Evolutionary conservation across 306 rosid species (phyloP).

Genomic region (Astragalus glycyphyllos): DNA sequence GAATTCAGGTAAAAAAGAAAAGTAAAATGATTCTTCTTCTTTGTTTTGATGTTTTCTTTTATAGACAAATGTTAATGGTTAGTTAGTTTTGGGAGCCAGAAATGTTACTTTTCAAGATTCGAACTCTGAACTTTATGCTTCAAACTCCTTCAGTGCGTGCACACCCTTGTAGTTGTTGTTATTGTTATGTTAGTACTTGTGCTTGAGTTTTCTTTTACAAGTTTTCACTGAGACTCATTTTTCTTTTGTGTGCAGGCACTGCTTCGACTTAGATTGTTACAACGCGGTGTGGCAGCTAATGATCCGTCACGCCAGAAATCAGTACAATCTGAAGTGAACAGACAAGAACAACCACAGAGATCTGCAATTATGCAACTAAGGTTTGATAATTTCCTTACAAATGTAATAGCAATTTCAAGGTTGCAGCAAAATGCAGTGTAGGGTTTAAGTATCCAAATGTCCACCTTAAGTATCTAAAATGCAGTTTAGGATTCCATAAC

Average conservation of each 20-base stretch:
- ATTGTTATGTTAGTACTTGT: background rate
- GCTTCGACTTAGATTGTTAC: conserved; percentile 66
- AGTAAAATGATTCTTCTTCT: background rate
- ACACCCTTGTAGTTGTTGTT: background rate
- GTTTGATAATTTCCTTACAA: conserved; percentile 43
- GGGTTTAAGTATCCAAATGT: background rate
- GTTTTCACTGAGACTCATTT: conserved; percentile 5
- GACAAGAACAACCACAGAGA: conserved; percentile 45
- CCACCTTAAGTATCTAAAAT: background rate
- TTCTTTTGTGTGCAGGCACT: conserved; percentile 55
- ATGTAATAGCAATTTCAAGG: conserved; percentile 2
- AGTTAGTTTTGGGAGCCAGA: too few species aligned
- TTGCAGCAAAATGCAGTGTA: background rate
- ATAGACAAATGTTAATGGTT: too few species aligned
- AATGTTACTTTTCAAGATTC: too few species aligned
- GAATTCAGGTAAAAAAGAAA: conserved; percentile 70
- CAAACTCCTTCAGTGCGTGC: too few species aligned
- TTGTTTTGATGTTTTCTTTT: too few species aligned
- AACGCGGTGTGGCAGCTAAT: conserved; percentile 51
- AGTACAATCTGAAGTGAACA: conserved; percentile 43
- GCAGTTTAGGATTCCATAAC: background rate
- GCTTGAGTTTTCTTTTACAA: background rate
- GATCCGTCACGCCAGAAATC: conserved; percentile 42
- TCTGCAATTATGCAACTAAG: conserved; percentile 74
- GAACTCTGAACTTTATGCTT: too few species aligned